Evolutionary conservation across 179 eudicot species (phyloP), one percentile per base, ranked within the genome.

Genomic region (Spinacia oleracea): DNA sequence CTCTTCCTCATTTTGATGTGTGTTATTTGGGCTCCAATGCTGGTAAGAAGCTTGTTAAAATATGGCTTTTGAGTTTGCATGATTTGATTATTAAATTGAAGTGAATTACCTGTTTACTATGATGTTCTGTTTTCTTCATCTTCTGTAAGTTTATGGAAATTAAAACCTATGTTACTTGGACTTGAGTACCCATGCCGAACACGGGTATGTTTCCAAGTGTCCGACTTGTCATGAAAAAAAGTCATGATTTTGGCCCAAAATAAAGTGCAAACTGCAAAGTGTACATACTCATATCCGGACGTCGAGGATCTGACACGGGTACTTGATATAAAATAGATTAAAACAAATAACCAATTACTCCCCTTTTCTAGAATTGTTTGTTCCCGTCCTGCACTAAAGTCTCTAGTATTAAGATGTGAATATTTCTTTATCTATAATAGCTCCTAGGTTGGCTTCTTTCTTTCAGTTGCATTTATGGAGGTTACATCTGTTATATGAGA

Each of bases 11-110:
- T 94, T 76, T 82, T 96, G 80, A 90, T 96, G 69, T 92, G 92
- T 81, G 97, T 96, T 77, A 92, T 96, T 77, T 96, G 99, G 99
- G 92, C 98, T 85, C 99, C 99, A 51, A 96, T 96, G 99, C 88
- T 96, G 96, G 99, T 96, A 87, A 88, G 94, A 71, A 69, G 70
- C 63, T 60, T 70, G 6, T 69, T 43, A 42, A 40, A 23, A 0
- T 25, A 35, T 16, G 40, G 9, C 9, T 69, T 69, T 14, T 15
- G 20, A n/a, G 10, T 74, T 72, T 71, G 29, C 68, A 5, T 15
- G n/a, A 12, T 4, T 64, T 62, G 31, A 50, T 23, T 7, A 9
- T 12, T 59, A 10, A 48, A 10, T 21, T 11, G 29, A 53, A 23
- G 12, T 23, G 5, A 15, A 23, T 43, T 0, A 14, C 12, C 64